A percentile compares a stretch with the other conserved stretches of the same genome.
Evolutionary conservation across 2,329 filamentous ascomycete species (phyloP).

Genomic region (Fusarium camptoceras): DNA sequence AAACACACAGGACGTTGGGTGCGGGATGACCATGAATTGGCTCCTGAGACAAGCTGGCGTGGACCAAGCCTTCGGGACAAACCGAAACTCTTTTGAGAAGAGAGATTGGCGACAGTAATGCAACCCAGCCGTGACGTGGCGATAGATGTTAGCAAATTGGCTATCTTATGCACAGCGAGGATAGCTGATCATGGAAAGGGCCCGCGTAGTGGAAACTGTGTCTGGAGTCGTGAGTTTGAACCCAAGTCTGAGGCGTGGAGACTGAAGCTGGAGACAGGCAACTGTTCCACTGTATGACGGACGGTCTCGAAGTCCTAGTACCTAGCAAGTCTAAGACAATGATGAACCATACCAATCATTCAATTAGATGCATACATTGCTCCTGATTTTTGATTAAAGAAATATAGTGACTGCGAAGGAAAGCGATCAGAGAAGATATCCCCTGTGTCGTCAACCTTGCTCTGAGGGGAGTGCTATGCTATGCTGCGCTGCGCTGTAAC

Average conservation of each 20-base stretch:
- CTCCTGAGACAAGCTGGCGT: constrained; percentile 20
- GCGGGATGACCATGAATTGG: constrained; percentile 17
- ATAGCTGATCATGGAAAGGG: constrained; percentile 4
- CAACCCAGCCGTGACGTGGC: constrained; percentile 42
- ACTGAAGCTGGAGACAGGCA: background rate
- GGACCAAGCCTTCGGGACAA: constrained; percentile 38
- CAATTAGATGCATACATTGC: constrained; percentile 6
- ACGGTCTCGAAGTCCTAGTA: background rate
- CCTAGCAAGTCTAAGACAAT: background rate
- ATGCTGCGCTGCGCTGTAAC: background rate
- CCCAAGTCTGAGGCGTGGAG: background rate
- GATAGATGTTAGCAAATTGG: constrained; percentile 15
- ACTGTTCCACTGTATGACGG: constrained; percentile 3
- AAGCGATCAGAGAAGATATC: background rate
- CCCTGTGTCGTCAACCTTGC: constrained; percentile 10
- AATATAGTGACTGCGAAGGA: background rate
- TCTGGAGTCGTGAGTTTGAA: background rate
- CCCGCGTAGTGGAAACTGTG: constrained; percentile 1
- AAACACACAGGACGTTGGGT: constrained; percentile 24
- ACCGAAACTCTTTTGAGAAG: constrained; percentile 35
- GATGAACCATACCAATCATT: constrained; percentile 19
- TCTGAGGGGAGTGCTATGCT: background rate
- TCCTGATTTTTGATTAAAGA: constrained; percentile 20
- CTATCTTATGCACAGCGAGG: constrained; percentile 28
- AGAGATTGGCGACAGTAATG: constrained; percentile 37